Conservation (phyloP, 2,329 filamentous ascomycete species). For the Monilinia polystroma region DNA sequence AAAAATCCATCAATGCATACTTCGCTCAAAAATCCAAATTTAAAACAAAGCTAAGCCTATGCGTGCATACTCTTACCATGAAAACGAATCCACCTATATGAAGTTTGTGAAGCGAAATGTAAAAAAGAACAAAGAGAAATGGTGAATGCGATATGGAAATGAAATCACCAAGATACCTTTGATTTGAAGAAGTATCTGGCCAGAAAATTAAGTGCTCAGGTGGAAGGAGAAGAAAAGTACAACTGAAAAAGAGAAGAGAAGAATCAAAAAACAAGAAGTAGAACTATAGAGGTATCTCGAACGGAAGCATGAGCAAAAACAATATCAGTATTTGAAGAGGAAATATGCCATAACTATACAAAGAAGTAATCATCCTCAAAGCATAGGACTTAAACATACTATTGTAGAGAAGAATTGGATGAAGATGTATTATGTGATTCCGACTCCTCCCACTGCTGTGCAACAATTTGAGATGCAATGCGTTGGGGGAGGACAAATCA, state of each 20-base stretch:
- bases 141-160: not conserved
- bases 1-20: slow-evolving; percentile 10
- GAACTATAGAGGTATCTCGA: slow-evolving; percentile 9
- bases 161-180: not conserved
- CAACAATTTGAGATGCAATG: not conserved
- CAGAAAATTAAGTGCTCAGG: slow-evolving; percentile 7
- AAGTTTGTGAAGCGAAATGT: not conserved
- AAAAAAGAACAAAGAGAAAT: not conserved
- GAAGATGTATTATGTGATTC: not conserved
- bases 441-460: not conserved
- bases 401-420: not conserved
- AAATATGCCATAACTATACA: slow-evolving; percentile 12
- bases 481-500: not conserved
- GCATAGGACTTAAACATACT: not conserved
- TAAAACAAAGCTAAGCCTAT: not conserved
- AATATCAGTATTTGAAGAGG: not conserved
- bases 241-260: not conserved
- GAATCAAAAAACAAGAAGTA: not conserved
- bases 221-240: not conserved
- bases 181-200: not conserved
- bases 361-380: not conserved
- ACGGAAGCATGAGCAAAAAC: not conserved
- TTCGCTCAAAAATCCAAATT: not conserved
- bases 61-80: not conserved
- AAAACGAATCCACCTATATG: slow-evolving; percentile 1